Percentiles rank a stretch among this genome's conserved stretches.
These are phyloP conservation scores for Hordeum pubiflorum DNA, from an alignment of 202 grass and related monocot species.

Conservation along the genomic window DNA sequence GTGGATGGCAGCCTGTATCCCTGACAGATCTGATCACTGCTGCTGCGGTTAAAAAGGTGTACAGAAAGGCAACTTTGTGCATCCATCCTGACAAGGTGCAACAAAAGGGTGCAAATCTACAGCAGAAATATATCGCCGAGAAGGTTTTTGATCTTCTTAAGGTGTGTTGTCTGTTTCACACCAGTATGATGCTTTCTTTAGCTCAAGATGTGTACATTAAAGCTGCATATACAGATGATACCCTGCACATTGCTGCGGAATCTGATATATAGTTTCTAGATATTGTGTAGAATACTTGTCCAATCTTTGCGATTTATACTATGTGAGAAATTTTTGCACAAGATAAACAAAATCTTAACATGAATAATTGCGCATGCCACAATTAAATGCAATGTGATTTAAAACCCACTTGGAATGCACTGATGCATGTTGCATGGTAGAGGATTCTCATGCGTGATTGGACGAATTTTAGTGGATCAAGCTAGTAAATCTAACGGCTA, in stretches of 20 bases:
- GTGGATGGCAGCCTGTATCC: constrained; percentile 95
- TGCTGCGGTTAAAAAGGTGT: constrained; percentile 82
- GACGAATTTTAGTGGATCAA: too few species aligned
- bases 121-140: constrained; percentile 94
- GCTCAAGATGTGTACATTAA: background rate
- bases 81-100: constrained; percentile 99
- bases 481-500: too few species aligned
- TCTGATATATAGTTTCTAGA: background rate
- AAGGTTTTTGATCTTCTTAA: constrained; percentile 99
- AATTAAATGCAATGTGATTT: too few species aligned
- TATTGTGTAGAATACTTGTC: background rate
- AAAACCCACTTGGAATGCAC: too few species aligned
- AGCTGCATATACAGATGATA: background rate
- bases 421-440: too few species aligned
- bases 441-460: too few species aligned
- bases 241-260: background rate
- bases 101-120: constrained; percentile 91
- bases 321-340: background rate
- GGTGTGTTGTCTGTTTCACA: constrained; percentile 40
- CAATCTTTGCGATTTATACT: background rate
- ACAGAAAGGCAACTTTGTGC: constrained; percentile 92
- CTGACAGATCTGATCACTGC: constrained; percentile 82
- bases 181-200: constrained; percentile 15
- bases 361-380: too few species aligned
- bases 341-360: too few species aligned